Evolutionary conservation across 2,329 filamentous ascomycete species (phyloP), one percentile per base, ranked within the genome.

Genomic region (Alternaria dauci): DNA sequence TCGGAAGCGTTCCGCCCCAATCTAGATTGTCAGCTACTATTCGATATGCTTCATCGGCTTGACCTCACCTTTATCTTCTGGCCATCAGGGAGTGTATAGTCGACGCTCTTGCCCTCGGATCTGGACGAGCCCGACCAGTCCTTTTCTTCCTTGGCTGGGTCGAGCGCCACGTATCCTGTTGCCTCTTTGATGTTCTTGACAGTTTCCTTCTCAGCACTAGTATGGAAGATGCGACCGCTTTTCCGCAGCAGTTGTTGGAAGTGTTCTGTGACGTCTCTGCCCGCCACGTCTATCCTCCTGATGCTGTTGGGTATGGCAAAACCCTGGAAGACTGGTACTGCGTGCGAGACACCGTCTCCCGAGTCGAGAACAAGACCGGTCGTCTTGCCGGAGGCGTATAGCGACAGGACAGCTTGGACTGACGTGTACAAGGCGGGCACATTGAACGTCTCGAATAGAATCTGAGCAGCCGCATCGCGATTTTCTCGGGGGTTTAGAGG

Each of bases 181-280:
- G 91, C 92, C 85, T 99, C 95, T 83, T 99, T 99, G 82, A 99
- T 97, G 79, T 93, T 86, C 68, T 94, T 88, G 59, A 99, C 95
- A n/a, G 97, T 93, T 81, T 99, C 95, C 83, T 99, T 99, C 84
- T 99, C 95, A 12, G 95, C 95, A 77, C 93, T 97, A 18, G 95
- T 99, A 81, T 98, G 94, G 79, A 99, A 96, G 18, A 97, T 88
- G 76, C 95, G 93, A 51, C 95, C 95, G 71, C 89, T 92, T 84
- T 97, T 98, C 74, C 95, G 88, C 69, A 99, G 84, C 70, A 98
- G 82, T 61, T 91, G 89, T 81, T 99, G 95, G 81, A 99, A 84
- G 77, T 99, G 89, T 80, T 99, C 95, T 47, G 95, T 99, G 20
- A 99, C 93, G 79, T 99, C 95, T 71, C 95, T 87, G 28, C 95